Evolutionary conservation across 805 yeast genomes (phyloP), one percentile per base, ranked within the genome.

Genomic region (Candida glaebosa): DNA sequence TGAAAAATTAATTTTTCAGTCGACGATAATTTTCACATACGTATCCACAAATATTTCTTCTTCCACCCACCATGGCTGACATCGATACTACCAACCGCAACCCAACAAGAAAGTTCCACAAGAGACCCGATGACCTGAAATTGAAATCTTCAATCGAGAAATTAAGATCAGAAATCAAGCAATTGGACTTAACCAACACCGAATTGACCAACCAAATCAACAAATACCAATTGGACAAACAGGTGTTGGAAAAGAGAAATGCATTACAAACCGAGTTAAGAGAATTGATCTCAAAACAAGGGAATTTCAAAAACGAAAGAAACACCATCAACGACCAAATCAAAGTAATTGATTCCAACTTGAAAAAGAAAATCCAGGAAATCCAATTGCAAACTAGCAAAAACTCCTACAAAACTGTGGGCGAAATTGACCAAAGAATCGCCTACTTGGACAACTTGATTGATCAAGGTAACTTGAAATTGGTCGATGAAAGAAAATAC

Each of bases 401-500:
- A 68, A 73, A 77, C 65, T 78, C 69, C 50, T 90, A 79, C 75
- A 82, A 81, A 61, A 67, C 72, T 36, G 77, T 75, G 46, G 81
- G 69, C 28, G 95, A 86, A 48, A 82, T 86, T 51, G 89, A 85
- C 52, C 69, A 70, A 44, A 79, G 82, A 63, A 73, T 86, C 56
- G 59, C 61, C 44, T 71, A 71, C 50, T 77, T 88, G 57, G 97
- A 93, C 61, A 76, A 74, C 33, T 71, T 76, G 51, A 82, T 93
- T 47, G 87, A 85, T 42, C 67, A 84, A 38, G 98, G 98, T 48
- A 66, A 75, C 35, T 73, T 93, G 60, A 79, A 87, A 54, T 79
- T 93, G 57, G 97, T 89, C 40, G 96, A 91, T 49, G 99, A 93
- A 76, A 84, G 87, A 71, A 76, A 81, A 58, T 67, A 75, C 50